phyloP scores from a whole-genome alignment of 176 grass and related monocot genomes.

The Tillandsia fasciculata region DNA sequence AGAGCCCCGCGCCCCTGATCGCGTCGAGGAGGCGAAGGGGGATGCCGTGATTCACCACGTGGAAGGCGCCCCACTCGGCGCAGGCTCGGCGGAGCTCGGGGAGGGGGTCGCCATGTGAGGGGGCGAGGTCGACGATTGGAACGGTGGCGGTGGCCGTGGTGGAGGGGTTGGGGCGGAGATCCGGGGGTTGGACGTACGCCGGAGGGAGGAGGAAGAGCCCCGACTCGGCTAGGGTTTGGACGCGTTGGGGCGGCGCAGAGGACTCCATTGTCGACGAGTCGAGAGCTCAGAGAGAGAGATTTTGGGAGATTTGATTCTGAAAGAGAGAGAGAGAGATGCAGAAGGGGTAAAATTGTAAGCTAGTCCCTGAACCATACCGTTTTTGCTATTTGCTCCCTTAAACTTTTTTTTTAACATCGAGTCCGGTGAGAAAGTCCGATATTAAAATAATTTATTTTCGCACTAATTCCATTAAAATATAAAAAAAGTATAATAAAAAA shows the following conservation, averaged over 20 bases:
- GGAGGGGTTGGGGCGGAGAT: constrained; percentile 23
- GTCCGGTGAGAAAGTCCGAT: no score
- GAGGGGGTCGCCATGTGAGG: neutral
- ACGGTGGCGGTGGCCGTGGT: neutral
- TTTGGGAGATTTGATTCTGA: no score
- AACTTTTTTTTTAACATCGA: no score
- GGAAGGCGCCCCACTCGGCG: constrained; percentile 67
- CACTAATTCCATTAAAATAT: no score
- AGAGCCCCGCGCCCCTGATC: constrained; percentile 36
- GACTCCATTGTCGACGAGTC: constrained; percentile 35
- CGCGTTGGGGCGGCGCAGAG: constrained; percentile 22
- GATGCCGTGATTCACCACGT: constrained; percentile 55
- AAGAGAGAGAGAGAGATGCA: no score
- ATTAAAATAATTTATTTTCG: no score
- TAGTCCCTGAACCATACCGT: no score
- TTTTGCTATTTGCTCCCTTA: no score
- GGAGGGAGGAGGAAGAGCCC: constrained; percentile 39
- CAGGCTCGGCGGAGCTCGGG: constrained; percentile 34
- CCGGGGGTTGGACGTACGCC: constrained; percentile 55
- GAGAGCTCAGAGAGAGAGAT: neutral
- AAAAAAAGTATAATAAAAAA: no score
- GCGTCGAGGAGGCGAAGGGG: constrained; percentile 31
- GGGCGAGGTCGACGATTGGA: constrained; percentile 50
- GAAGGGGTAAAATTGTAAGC: no score
- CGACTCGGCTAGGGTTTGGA: constrained; percentile 55